A percentile compares a stretch with the other conserved stretches of the same genome.
phyloP scores from a whole-genome alignment of 2,329 filamentous ascomycete genomes.

The Penicillium concentricum region DNA sequence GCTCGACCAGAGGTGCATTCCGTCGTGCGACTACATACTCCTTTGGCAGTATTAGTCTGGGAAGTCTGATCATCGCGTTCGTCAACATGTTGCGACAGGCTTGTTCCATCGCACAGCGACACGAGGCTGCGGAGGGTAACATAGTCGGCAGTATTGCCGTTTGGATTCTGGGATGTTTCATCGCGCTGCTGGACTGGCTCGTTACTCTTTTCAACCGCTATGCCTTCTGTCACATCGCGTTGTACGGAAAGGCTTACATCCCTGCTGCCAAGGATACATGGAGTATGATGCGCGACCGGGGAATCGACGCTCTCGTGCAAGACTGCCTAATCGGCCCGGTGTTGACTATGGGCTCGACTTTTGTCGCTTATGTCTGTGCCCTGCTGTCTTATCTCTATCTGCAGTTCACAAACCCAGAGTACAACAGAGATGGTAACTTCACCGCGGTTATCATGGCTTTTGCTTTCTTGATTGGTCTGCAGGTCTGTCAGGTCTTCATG shows the following conservation, averaged over 20 bases:
- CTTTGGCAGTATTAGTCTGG: constrained; percentile 86
- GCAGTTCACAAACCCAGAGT: constrained; percentile 73
- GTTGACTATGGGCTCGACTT: constrained; percentile 72
- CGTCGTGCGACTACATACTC: constrained; percentile 82
- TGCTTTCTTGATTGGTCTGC: constrained; percentile 83
- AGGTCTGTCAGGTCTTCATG: constrained; percentile 86
- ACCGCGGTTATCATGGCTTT: constrained; percentile 80
- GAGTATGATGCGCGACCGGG: constrained; percentile 87
- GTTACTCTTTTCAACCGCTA: constrained; percentile 88
- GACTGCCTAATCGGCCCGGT: constrained; percentile 79
- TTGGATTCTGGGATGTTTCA: constrained; percentile 74
- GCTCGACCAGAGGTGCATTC: constrained; percentile 79
- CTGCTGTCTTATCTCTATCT: constrained; percentile 86
- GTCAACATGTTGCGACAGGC: constrained; percentile 81
- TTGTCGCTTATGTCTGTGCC: constrained; percentile 79
- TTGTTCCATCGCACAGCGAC: constrained; percentile 72
- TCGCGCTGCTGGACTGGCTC: constrained; percentile 78
- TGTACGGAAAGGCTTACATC: constrained; percentile 88
- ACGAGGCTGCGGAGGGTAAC: constrained; percentile 66
- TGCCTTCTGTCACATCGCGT: constrained; percentile 86
- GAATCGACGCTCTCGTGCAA: constrained; percentile 85
- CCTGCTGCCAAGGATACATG: constrained; percentile 85
- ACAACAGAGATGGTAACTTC: constrained; percentile 67
- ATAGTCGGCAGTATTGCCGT: constrained; percentile 65
- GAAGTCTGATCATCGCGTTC: constrained; percentile 80